Base-by-base conservation (phyloP, 2,329 filamentous ascomycete species). In the Hypoxylon sp. region DNA sequence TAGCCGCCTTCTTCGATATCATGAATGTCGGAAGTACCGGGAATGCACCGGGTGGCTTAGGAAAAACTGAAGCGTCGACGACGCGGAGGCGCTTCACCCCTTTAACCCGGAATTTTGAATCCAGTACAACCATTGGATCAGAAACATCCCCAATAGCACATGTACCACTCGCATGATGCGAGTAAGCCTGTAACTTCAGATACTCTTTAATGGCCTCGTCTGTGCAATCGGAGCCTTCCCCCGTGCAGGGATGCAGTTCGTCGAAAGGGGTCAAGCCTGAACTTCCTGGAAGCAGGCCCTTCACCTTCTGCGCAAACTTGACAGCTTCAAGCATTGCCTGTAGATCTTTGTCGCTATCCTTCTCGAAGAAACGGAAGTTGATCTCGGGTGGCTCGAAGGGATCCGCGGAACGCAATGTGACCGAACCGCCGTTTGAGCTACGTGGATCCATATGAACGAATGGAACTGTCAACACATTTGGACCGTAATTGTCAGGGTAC, bases 351-450 rank as follows among this genome's bases (percentile, higher is more conserved):
- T 83, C 80, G 11, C 74, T 79, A 11, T 86, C 85, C 0, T 81
- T 80, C 50, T 84, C 82, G 79, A 87, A 90, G 77, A 85, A 90
- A 75, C 88, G 87, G 79, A 89, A 90, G 62, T 82, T 80, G 70
- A 92, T 90, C 6, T 86, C 79, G 0, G 91, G 91, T 3, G 83
- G 80, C 56, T 91, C 90, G 0, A 87, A 85, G 0, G 90, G 90
- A 73, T 93, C 85, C 0, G 85, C 79, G 0, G 88, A 90, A 21
- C 82, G 82, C 2, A 93, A 84, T 0, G 77, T 84, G 4, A 93
- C 90, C 0, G 83, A 85, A 1, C 91, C 90, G 4, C 23, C 23
- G 34, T 84, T 85, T 0, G 75, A 80, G 64, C 91, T 88, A 55
- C 83, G 83, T 0, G 85, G 80, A 73, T 88, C 86, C 5, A 85